A percentile compares a stretch with the other conserved stretches of the same genome.
These are phyloP conservation scores for Leccinum huronense DNA, from an alignment of 1,284 basidiomycete species.

Conservation along the genomic window DNA sequence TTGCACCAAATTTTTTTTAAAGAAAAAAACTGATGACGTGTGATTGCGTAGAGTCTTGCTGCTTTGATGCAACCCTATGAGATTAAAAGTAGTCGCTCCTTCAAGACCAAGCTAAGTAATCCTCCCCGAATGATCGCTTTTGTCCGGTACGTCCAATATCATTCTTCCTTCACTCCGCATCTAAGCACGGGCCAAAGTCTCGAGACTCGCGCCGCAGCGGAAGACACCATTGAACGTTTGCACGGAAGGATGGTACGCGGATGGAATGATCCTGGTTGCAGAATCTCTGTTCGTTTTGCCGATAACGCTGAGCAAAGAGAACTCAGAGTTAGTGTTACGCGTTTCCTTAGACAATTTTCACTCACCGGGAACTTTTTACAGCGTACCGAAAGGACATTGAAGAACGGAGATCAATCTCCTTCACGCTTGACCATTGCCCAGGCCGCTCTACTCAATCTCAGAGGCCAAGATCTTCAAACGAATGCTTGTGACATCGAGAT, in stretches of 20 bases:
- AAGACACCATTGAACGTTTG: constrained; percentile 68
- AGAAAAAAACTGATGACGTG: neutral
- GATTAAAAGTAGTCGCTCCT: constrained; percentile 71
- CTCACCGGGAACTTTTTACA: constrained; percentile 20
- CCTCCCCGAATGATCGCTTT: constrained; percentile 76
- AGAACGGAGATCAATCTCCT: constrained; percentile 59
- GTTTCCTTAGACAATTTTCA: neutral
- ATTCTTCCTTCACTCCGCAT: neutral
- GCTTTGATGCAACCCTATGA: constrained; percentile 60
- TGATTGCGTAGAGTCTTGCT: constrained; percentile 46
- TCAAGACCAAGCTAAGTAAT: constrained; percentile 68
- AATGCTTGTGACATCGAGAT: constrained; percentile 10
- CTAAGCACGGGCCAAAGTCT: constrained; percentile 42
- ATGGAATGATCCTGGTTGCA: constrained; percentile 65
- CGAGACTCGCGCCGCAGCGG: constrained; percentile 63
- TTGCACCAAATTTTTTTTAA: neutral
- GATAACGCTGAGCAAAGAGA: constrained; percentile 57
- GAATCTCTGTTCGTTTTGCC: constrained; percentile 72
- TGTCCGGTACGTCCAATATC: constrained; percentile 50
- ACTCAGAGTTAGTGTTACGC: constrained; percentile 39
- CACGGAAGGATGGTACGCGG: constrained; percentile 77
- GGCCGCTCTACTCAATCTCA: constrained; percentile 69
- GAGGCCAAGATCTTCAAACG: constrained; percentile 53
- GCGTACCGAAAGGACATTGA: constrained; percentile 47
- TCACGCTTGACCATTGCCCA: constrained; percentile 71